These are phyloP conservation scores for Pyrenochaeta sp. DNA, from an alignment of 2,329 filamentous ascomycete species.

Conservation along the genomic window DNA sequence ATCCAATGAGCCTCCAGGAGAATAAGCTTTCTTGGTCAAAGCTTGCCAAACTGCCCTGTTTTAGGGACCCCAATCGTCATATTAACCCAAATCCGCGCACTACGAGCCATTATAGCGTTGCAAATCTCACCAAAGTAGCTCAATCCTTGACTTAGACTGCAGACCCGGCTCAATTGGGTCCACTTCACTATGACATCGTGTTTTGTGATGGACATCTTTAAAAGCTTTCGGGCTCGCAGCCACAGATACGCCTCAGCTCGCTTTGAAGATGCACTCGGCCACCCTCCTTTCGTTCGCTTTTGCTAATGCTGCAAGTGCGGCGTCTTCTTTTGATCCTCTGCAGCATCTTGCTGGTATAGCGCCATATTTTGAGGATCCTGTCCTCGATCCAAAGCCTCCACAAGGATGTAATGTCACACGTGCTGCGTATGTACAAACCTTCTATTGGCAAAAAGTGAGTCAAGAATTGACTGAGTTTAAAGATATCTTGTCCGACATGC, in stretches of 20 bases:
- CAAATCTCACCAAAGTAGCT: not conserved
- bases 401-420: slow-evolving; percentile 60
- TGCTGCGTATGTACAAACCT: too few species aligned
- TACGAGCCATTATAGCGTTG: not conserved
- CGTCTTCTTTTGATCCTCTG: slow-evolving; percentile 56
- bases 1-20: too few species aligned
- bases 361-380: slow-evolving; percentile 59
- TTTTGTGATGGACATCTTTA: slow-evolving; percentile 2
- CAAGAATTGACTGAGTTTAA: too few species aligned
- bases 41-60: slow-evolving; percentile 1
- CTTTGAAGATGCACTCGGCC: slow-evolving; percentile 22
- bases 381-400: slow-evolving; percentile 56
- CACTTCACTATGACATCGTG: slow-evolving; percentile 12
- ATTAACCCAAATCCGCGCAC: not conserved
- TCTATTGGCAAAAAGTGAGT: too few species aligned
- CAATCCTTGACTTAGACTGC: not conserved
- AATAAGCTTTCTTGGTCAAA: not conserved
- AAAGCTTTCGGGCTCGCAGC: slow-evolving; percentile 5
- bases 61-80: slow-evolving; percentile 2
- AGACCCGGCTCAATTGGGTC: not conserved
- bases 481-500: slow-evolving; percentile 58
- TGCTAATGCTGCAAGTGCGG: slow-evolving; percentile 34
- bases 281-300: slow-evolving; percentile 33
- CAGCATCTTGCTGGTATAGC: slow-evolving; percentile 59
- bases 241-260: slow-evolving; percentile 14